Percentiles rank a stretch among this genome's conserved stretches.
phyloP scores from a whole-genome alignment of 2,329 filamentous ascomycete species.

The Sarocladium kiliense region DNA sequence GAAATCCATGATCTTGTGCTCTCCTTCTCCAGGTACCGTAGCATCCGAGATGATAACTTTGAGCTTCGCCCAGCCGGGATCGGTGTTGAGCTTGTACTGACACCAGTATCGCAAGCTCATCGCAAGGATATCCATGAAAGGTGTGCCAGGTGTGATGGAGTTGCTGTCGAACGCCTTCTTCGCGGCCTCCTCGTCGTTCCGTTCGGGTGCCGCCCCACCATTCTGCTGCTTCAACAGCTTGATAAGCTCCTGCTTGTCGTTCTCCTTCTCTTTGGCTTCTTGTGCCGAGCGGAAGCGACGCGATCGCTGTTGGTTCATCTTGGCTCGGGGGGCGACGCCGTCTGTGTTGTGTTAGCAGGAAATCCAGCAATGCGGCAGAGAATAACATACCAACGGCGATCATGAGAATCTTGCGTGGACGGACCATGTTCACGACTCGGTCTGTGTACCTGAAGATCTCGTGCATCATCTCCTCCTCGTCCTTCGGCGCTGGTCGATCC shows the following conservation, averaged over 20 bases:
- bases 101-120: slow-evolving; percentile 92
- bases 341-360: slow-evolving; percentile 48
- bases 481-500: slow-evolving; percentile 81
- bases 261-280: slow-evolving; percentile 90
- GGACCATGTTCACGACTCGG: slow-evolving; percentile 96
- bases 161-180: slow-evolving; percentile 92
- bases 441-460: slow-evolving; percentile 99
- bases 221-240: slow-evolving; percentile 80
- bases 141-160: slow-evolving; percentile 89
- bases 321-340: slow-evolving; percentile 93
- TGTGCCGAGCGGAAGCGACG: slow-evolving; percentile 91
- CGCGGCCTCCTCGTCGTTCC: slow-evolving; percentile 55
- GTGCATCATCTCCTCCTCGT: slow-evolving; percentile 99
- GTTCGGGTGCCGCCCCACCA: slow-evolving; percentile 56
- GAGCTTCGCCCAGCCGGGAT: slow-evolving; percentile 89
- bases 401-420: slow-evolving; percentile 91
- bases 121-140: slow-evolving; percentile 96
- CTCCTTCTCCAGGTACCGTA: slow-evolving; percentile 93
- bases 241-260: slow-evolving; percentile 81
- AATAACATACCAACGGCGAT: slow-evolving; percentile 77
- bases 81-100: slow-evolving; percentile 94
- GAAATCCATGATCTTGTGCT: slow-evolving; percentile 99
- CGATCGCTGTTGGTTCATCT: slow-evolving; percentile 99
- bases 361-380: neutral
- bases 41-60: slow-evolving; percentile 99